Conservation (phyloP, 2,329 filamentous ascomycete genomes). For the Nemania sp. region DNA sequence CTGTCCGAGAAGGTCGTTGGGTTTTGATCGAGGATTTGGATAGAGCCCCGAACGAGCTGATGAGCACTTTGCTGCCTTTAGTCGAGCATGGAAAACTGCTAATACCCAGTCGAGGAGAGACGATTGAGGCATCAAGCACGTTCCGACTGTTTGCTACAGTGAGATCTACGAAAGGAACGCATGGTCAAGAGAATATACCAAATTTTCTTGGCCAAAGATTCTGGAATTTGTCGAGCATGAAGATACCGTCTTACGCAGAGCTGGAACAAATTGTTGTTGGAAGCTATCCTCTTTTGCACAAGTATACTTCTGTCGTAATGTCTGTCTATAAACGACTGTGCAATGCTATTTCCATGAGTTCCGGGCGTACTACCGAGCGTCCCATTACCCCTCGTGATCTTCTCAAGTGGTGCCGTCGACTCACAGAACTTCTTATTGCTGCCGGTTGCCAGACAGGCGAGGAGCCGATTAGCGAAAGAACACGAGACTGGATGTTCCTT, state of each 20-base stretch:
- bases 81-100: slow-evolving; percentile 91
- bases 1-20: slow-evolving; percentile 93
- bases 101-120: slow-evolving; percentile 87
- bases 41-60: slow-evolving; percentile 89
- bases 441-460: slow-evolving; percentile 66
- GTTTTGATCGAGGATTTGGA: slow-evolving; percentile 97
- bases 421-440: slow-evolving; percentile 66
- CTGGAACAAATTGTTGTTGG: slow-evolving; percentile 72
- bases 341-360: slow-evolving; percentile 38
- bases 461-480: slow-evolving; percentile 72
- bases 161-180: slow-evolving; percentile 71
- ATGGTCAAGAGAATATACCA: slow-evolving; percentile 68
- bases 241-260: slow-evolving; percentile 68
- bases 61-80: slow-evolving; percentile 88
- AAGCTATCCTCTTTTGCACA: slow-evolving; percentile 70
- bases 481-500: slow-evolving; percentile 83
- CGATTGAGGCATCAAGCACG: slow-evolving; percentile 76
- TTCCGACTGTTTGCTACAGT: slow-evolving; percentile 94
- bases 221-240: slow-evolving; percentile 78
- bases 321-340: slow-evolving; percentile 61
- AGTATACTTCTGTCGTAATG: slow-evolving; percentile 62
- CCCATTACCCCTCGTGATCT: slow-evolving; percentile 68
- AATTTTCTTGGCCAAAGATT: slow-evolving; percentile 81
- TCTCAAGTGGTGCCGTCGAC: slow-evolving; percentile 85
- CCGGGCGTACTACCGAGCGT: slow-evolving; percentile 47